phyloP scores from a whole-genome alignment of 2,329 filamentous ascomycete species.

The Eurotiales sp. region DNA sequence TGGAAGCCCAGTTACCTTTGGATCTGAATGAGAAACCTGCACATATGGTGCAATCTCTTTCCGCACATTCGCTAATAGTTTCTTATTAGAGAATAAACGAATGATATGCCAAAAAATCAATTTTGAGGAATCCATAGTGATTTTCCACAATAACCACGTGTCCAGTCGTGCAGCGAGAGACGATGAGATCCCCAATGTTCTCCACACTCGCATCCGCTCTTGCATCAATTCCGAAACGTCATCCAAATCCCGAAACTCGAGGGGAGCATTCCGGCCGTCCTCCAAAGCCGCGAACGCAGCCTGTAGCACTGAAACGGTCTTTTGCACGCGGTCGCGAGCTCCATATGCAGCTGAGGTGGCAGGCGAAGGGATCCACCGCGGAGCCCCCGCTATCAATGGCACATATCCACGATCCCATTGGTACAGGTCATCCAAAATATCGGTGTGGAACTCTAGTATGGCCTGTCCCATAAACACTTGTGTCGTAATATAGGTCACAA shows the following conservation, averaged over 20 bases:
- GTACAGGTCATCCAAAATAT: slow-evolving; percentile 54
- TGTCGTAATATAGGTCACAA: slow-evolving; percentile 49
- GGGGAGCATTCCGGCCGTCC: slow-evolving; percentile 40
- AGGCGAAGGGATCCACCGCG: slow-evolving; percentile 54
- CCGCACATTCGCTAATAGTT: slow-evolving; percentile 41
- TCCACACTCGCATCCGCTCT: slow-evolving; percentile 39
- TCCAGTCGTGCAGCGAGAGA: slow-evolving; percentile 40
- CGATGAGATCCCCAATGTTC: slow-evolving; percentile 27
- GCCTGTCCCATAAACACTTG: slow-evolving; percentile 52
- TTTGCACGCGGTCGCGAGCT: slow-evolving; percentile 41
- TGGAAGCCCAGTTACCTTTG: slow-evolving; percentile 37
- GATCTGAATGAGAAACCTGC: slow-evolving; percentile 33
- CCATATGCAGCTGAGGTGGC: slow-evolving; percentile 47
- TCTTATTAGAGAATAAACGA: slow-evolving; percentile 41
- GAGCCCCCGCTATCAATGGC: slow-evolving; percentile 52
- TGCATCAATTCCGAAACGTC: slow-evolving; percentile 47
- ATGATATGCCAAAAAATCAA: slow-evolving; percentile 52
- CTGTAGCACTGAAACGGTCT: slow-evolving; percentile 41
- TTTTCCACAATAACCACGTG: slow-evolving; percentile 53
- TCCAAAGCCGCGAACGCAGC: slow-evolving; percentile 41
- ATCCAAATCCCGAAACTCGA: slow-evolving; percentile 46
- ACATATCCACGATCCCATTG: slow-evolving; percentile 53
- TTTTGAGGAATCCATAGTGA: slow-evolving; percentile 51
- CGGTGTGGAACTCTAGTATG: slow-evolving; percentile 50
- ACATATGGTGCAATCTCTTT: slow-evolving; percentile 45